These are phyloP conservation scores for Dioszegia crocea DNA, from an alignment of 768 basidiomycete genomes.

Conservation along the genomic window DNA sequence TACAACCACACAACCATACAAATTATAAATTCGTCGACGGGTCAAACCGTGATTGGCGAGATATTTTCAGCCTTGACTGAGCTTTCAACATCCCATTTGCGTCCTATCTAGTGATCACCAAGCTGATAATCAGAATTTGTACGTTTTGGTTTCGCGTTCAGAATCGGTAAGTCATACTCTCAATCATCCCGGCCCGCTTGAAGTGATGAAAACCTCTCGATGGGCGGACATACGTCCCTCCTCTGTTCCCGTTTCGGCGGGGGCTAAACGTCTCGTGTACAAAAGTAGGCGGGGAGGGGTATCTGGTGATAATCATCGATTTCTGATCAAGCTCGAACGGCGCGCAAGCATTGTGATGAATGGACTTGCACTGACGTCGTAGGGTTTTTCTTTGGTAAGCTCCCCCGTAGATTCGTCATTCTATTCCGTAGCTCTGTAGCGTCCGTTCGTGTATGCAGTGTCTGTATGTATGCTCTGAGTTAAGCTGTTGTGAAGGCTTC, in stretches of 20 bases:
- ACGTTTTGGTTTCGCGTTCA: no score
- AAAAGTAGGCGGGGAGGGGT: slow-evolving; percentile 43
- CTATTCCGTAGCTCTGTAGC: no score
- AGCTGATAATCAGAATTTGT: neutral
- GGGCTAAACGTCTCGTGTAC: slow-evolving; percentile 46
- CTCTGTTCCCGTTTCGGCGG: slow-evolving; percentile 16
- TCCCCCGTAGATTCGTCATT: no score
- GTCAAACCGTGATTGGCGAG: slow-evolving; percentile 35
- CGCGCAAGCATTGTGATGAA: neutral
- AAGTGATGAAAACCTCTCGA: slow-evolving; percentile 40
- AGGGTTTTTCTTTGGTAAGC: no score
- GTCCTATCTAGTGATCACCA: no score
- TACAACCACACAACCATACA: slow-evolving; percentile 38
- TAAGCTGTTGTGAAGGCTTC: no score
- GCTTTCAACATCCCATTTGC: slow-evolving; percentile 15
- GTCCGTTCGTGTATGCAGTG: no score
- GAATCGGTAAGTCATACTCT: neutral
- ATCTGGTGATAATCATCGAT: slow-evolving; percentile 43
- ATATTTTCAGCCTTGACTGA: slow-evolving; percentile 49
- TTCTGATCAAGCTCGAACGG: slow-evolving; percentile 22
- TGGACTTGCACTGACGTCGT: neutral
- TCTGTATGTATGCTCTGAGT: no score
- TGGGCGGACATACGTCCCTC: slow-evolving; percentile 43
- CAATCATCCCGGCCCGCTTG: neutral
- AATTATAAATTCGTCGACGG: slow-evolving; percentile 43